Evolutionary conservation across 495 filamentous ascomycete species (phyloP).

Genomic region (Penicillium ochrochloron): DNA sequence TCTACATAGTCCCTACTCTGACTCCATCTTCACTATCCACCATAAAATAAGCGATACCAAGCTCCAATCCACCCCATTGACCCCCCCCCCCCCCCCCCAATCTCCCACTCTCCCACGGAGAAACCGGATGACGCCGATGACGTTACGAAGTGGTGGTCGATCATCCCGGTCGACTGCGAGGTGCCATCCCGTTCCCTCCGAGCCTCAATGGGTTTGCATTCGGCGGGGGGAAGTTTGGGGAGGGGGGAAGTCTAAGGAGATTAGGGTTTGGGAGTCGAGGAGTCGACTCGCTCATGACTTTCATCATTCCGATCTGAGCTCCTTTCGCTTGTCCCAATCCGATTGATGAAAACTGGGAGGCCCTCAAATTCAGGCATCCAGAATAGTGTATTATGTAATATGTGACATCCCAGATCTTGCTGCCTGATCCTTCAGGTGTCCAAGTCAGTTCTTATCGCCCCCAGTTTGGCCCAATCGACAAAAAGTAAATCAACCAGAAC

Average conservation of each 20-base stretch:
- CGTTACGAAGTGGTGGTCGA: conserved; percentile 24
- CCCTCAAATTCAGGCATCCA: not conserved
- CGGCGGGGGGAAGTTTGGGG: not conserved
- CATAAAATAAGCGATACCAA: not conserved
- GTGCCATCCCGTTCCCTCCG: conserved; percentile 4
- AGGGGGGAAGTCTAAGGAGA: not conserved
- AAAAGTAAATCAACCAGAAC: not conserved
- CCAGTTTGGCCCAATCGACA: not conserved
- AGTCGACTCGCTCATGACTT: conserved; percentile 1
- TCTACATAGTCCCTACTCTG: not conserved
- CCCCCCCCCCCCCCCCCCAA: too few relatives aligned
- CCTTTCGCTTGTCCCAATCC: not conserved
- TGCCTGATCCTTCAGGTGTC: not conserved
- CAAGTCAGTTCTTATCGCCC: not conserved
- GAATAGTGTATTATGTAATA: not conserved
- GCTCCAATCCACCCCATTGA: not conserved
- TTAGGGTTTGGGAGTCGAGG: not conserved
- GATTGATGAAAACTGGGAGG: not conserved
- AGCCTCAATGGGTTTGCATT: conserved; percentile 10
- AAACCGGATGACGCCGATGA: conserved; percentile 34
- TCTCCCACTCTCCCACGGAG: not conserved
- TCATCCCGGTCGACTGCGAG: conserved; percentile 1
- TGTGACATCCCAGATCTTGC: not conserved
- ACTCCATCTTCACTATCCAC: not conserved
- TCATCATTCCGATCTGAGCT: not conserved